Evolutionary conservation across 352 stramenopile genomes (phyloP).

Genomic region (Phytophthora hibernalis): DNA sequence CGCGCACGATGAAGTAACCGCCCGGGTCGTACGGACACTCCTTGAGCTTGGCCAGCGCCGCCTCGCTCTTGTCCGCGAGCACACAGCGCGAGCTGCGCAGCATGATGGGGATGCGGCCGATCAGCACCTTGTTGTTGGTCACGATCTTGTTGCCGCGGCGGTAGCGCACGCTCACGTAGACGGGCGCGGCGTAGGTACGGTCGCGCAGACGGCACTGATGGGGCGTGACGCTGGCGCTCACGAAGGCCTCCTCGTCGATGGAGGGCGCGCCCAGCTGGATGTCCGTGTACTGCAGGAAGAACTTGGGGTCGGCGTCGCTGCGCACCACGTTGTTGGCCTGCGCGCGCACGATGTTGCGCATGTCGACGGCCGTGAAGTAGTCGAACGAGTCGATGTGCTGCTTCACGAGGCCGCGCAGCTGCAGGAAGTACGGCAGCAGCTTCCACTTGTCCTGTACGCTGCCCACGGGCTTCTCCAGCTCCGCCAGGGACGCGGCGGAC

Average conservation of each 20-base stretch:
- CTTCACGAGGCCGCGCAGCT: constrained; percentile 92
- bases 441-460: constrained; percentile 97
- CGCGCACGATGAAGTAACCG: constrained; percentile 99
- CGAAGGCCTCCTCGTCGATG: constrained; percentile 97
- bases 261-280: constrained; percentile 97
- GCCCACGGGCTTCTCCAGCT: constrained; percentile 77
- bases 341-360: constrained; percentile 98
- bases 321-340: constrained; percentile 93
- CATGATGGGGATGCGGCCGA: constrained; percentile 99
- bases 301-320: constrained; percentile 97
- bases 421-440: constrained; percentile 98
- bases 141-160: constrained; percentile 97
- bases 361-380: constrained; percentile 99
- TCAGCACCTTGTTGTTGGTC: constrained; percentile 97
- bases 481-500: constrained; percentile 49
- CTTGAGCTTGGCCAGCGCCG: constrained; percentile 96
- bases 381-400: constrained; percentile 99
- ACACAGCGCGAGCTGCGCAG: constrained; percentile 97
- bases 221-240: constrained; percentile 93
- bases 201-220: constrained; percentile 99
- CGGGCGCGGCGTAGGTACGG: constrained; percentile 98
- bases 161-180: constrained; percentile 99
- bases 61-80: constrained; percentile 94
- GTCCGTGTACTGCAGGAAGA: constrained; percentile 99
- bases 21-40: constrained; percentile 99